phyloP scores from a whole-genome alignment of 176 grass and related monocot genomes.

The Avena atlantica region DNA sequence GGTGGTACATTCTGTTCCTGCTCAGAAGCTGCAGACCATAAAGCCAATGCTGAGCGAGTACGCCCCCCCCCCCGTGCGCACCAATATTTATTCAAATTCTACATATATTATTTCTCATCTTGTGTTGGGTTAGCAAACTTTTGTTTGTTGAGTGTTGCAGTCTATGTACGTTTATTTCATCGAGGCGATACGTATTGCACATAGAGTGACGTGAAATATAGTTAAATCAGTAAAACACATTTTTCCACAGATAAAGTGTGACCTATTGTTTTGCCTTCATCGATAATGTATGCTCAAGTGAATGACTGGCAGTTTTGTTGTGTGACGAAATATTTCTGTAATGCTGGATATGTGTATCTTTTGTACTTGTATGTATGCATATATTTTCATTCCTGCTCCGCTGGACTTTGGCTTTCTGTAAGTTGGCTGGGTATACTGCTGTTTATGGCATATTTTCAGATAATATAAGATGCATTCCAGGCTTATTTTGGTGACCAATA shows the following conservation, averaged over 20 bases:
- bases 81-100: not conserved
- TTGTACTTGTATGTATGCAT: not conserved
- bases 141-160: conserved; percentile 13
- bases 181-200: not conserved
- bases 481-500: conserved; percentile 16
- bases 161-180: conserved; percentile 35
- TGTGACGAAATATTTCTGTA: conserved; percentile 29
- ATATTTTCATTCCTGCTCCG: not conserved
- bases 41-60: conserved; percentile 90
- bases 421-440: not conserved
- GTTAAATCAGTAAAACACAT: not conserved
- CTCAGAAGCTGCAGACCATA: conserved; percentile 94
- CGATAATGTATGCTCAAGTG: not conserved
- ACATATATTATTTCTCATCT: conserved; percentile 36
- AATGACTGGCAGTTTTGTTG: conserved; percentile 14
- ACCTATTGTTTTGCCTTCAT: conserved; percentile 19
- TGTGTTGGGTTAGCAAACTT: conserved; percentile 13
- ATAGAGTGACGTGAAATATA: not conserved
- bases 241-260: not conserved
- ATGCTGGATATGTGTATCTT: conserved; percentile 11
- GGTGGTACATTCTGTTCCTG: conserved; percentile 87
- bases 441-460: not conserved
- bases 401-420: conserved; percentile 6
- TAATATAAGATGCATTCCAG: conserved; percentile 9
- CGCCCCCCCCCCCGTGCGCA: not conserved